These are phyloP conservation scores for Phytophthora hibernalis DNA, from an alignment of 352 stramenopile genomes.

Conservation along the genomic window DNA sequence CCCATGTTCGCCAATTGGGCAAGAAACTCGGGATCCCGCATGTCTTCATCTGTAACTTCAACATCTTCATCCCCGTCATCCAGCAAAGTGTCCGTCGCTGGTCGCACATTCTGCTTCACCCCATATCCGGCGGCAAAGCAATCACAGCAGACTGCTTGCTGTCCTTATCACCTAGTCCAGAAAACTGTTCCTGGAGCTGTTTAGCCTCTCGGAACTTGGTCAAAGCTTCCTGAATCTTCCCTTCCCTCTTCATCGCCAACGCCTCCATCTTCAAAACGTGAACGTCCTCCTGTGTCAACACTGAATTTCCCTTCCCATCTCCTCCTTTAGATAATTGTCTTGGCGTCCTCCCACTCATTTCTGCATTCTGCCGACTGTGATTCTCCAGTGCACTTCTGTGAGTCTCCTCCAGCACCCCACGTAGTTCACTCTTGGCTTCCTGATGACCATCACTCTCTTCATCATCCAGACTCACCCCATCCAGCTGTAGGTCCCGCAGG, in stretches of 20 bases:
- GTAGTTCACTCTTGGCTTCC: conserved; percentile 46
- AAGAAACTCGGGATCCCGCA: conserved; percentile 74
- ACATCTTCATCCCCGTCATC: conserved; percentile 45
- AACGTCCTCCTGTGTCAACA: conserved; percentile 23
- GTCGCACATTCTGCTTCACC: neutral
- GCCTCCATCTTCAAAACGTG: conserved; percentile 64
- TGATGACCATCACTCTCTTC: conserved; percentile 33
- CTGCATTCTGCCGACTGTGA: conserved; percentile 29
- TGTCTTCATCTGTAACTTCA: conserved; percentile 82
- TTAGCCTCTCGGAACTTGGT: conserved; percentile 70
- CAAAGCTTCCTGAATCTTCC: conserved; percentile 58
- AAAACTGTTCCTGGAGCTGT: conserved; percentile 47
- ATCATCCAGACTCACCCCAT: conserved; percentile 38
- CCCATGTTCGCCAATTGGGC: conserved; percentile 64
- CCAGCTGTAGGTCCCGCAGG: conserved; percentile 55
- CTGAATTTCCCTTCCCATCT: neutral
- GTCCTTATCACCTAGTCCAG: neutral
- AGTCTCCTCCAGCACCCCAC: conserved; percentile 43
- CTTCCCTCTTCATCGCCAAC: conserved; percentile 61
- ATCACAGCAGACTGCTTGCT: neutral
- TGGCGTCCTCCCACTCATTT: conserved; percentile 16
- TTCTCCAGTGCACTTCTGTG: conserved; percentile 43
- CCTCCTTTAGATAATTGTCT: neutral
- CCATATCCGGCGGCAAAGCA: neutral
- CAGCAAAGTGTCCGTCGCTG: conserved; percentile 7